Percentiles rank a stretch among this genome's conserved stretches.
Evolutionary conservation across 768 basidiomycete genomes (phyloP).

Genomic region (Tulasnella sp.): DNA sequence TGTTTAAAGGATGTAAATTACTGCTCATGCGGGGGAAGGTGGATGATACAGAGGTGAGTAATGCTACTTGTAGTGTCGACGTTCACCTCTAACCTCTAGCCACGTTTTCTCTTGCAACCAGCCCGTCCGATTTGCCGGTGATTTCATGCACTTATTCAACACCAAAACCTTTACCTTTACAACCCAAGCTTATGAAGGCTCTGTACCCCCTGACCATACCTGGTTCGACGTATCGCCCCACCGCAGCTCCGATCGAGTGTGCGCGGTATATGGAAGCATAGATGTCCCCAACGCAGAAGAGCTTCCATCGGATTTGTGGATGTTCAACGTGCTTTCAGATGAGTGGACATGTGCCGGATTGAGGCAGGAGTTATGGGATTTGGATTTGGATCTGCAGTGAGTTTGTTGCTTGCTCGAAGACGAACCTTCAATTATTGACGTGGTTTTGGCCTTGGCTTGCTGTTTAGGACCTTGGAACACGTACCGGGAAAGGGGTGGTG

Average conservation of each 20-base stretch:
- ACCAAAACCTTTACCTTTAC: background rate
- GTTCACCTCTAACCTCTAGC: too few relatives aligned
- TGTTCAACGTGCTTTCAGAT: background rate
- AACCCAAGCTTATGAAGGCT: background rate
- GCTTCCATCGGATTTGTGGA: background rate
- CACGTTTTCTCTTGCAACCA: background rate
- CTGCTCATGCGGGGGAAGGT: background rate
- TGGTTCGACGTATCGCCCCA: background rate
- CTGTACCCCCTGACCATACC: background rate
- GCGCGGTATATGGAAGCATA: background rate
- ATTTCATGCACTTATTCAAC: background rate
- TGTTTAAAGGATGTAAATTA: background rate
- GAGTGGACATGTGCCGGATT: background rate
- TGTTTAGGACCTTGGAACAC: background rate
- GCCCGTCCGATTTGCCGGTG: background rate
- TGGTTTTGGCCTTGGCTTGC: background rate
- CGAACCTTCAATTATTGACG: too few relatives aligned
- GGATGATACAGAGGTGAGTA: background rate
- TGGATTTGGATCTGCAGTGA: background rate
- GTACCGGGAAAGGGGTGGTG: constrained; percentile 3
- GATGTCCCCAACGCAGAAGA: background rate
- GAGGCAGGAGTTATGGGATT: constrained; percentile 1
- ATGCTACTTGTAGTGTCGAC: too few relatives aligned
- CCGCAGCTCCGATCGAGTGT: background rate
- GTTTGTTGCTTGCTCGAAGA: background rate